Conservation (phyloP, 1,284 basidiomycete genomes). For the Erythrobasidium hasegawianum region DNA sequence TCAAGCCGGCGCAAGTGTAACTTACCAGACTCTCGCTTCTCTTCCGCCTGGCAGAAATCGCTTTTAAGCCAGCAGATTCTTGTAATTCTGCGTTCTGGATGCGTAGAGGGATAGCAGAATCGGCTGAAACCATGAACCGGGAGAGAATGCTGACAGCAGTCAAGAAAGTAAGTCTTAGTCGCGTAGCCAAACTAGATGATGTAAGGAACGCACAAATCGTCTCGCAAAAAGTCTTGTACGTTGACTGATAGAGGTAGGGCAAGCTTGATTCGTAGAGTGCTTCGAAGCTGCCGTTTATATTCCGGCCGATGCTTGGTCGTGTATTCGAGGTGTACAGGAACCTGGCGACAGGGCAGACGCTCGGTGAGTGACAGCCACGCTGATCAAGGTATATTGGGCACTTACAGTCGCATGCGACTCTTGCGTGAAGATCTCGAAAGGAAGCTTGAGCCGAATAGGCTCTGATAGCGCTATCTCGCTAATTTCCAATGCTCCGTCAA, state of each 20-base stretch:
- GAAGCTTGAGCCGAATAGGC: not conserved
- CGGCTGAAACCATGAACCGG: conserved; percentile 27
- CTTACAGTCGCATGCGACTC: conserved; percentile 3
- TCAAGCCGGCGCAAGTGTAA: too few species aligned
- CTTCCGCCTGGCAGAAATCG: not conserved
- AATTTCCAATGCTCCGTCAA: not conserved
- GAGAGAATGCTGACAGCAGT: conserved; percentile 28
- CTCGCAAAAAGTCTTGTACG: conserved; percentile 80
- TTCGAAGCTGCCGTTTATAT: conserved; percentile 56
- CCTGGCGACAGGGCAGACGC: conserved; percentile 47
- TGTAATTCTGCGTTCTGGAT: conserved; percentile 17
- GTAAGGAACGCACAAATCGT: conserved; percentile 55
- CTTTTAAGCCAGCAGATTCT: conserved; percentile 13
- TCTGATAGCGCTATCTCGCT: not conserved
- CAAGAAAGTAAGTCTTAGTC: too few species aligned
- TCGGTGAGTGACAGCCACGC: too few species aligned
- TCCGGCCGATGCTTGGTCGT: conserved; percentile 57
- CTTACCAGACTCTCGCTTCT: not conserved
- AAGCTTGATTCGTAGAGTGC: conserved; percentile 59
- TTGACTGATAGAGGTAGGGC: conserved; percentile 73
- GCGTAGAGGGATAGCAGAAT: conserved; percentile 22
- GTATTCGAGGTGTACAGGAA: conserved; percentile 62
- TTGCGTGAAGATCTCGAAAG: not conserved
- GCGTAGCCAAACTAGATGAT: not conserved
- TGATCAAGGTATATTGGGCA: too few species aligned